Evolutionary conservation across 192 early-diverging fungal genomes (phyloP), one percentile per base, ranked within the genome.

Genomic region (Coemansia sp.): DNA sequence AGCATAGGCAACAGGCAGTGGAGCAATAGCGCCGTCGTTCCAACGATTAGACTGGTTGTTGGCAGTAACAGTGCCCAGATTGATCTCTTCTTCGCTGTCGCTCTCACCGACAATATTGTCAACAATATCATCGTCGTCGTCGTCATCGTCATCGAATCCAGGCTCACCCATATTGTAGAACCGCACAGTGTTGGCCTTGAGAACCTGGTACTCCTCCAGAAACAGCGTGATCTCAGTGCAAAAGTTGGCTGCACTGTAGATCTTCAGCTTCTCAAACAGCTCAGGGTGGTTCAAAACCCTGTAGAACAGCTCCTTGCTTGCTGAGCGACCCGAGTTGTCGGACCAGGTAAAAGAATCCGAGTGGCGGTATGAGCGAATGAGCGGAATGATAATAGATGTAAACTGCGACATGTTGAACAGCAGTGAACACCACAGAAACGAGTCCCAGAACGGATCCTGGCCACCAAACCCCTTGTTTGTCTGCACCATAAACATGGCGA

Each of bases 131-230:
- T 70, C 69, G 1, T 70, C 65, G 20, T 37, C 41, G 7, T 12
- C 65, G 25, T 51, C 66, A 58, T 72, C 76, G 49, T 78, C 69
- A 45, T 78, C 76, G 55, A 84, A 84, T 5, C 73, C 73, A 41
- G 77, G 67, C 63, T 84, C 81, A 49, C 74, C 81, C 14, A 84
- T 84, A 51, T 84, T 84, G 71, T 79, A 84, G 65, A 84, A 84
- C 58, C 76, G 73, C 58, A 84, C 77, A 9, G 81, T 78, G 53
- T 76, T 79, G 48, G 76, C 76, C 62, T 85, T 85, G 55, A 85
- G 84, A 53, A 76, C 71, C 44, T 83, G 79, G 67, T 85, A 85
- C 66, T 85, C 80, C 50, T 85, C 84, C 8, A 85, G 63, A 60
- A 85, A 85, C 63, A 83, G 58, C 17, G 80, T 79, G 53, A 85